These are phyloP conservation scores for Epichloe elymi DNA, from an alignment of 2,329 filamentous ascomycete genomes.

Conservation along the genomic window DNA sequence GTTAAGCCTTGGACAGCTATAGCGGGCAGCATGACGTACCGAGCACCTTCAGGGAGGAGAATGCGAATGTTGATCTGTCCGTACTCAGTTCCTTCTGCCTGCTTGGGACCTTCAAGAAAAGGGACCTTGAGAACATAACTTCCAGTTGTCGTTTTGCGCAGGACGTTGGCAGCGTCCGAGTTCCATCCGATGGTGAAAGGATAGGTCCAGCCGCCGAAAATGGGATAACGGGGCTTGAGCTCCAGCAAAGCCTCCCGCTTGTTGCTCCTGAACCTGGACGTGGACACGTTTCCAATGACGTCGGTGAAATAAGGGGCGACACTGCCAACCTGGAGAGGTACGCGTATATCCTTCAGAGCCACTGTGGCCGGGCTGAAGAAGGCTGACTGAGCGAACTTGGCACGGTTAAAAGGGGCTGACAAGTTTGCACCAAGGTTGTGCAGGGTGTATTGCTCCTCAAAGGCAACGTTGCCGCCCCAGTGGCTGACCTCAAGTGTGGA, in stretches of 20 bases:
- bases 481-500: slow-evolving; percentile 81
- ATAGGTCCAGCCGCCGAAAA: slow-evolving; percentile 97
- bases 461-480: slow-evolving; percentile 93
- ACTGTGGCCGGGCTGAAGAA: slow-evolving; percentile 67
- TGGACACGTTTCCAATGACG: slow-evolving; percentile 93
- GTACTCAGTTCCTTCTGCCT: slow-evolving; percentile 75
- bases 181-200: slow-evolving; percentile 97
- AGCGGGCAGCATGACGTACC: slow-evolving; percentile 37
- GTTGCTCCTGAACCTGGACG: slow-evolving; percentile 70
- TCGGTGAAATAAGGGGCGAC: slow-evolving; percentile 89
- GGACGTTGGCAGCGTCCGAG: slow-evolving; percentile 62
- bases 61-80: slow-evolving; percentile 67
- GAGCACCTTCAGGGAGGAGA: slow-evolving; percentile 81
- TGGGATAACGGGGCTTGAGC: slow-evolving; percentile 85
- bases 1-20: neutral
- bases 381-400: slow-evolving; percentile 58
- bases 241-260: slow-evolving; percentile 72
- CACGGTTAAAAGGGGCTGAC: slow-evolving; percentile 57
- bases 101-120: slow-evolving; percentile 84
- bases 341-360: slow-evolving; percentile 69
- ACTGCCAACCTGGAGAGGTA: slow-evolving; percentile 68
- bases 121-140: slow-evolving; percentile 82
- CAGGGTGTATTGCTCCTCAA: slow-evolving; percentile 86
- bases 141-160: slow-evolving; percentile 53
- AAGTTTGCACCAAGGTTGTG: slow-evolving; percentile 76